These are phyloP conservation scores for Rugosomyces carneus DNA, from an alignment of 1,284 basidiomycete species.

Conservation along the genomic window DNA sequence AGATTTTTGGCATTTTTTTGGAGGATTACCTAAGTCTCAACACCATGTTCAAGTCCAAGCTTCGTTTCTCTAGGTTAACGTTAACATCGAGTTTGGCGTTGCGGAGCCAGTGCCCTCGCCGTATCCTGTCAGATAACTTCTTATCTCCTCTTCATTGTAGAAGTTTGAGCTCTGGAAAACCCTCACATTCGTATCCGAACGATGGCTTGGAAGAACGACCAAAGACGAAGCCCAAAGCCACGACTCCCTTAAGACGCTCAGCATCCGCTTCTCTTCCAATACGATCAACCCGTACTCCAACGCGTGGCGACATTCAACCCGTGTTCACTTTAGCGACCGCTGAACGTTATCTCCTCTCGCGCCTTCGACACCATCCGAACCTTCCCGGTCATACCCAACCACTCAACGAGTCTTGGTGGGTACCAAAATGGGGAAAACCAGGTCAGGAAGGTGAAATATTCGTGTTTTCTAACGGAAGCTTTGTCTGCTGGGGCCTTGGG, in stretches of 20 bases:
- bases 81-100: not conserved
- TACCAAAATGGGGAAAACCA: constrained; percentile 59
- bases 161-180: not conserved
- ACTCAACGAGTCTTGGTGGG: constrained; percentile 73
- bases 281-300: constrained; percentile 73
- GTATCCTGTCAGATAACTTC: not conserved
- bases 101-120: not conserved
- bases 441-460: constrained; percentile 81
- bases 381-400: constrained; percentile 49
- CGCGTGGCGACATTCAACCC: constrained; percentile 65
- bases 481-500: constrained; percentile 85
- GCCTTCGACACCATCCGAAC: constrained; percentile 40
- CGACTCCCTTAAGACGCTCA: constrained; percentile 68
- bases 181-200: not conserved
- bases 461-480: constrained; percentile 79
- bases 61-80: not conserved
- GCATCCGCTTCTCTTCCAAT: constrained; percentile 75
- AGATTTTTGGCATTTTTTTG: too few relatives aligned
- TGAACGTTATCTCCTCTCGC: constrained; percentile 62
- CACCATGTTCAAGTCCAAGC: not conserved
- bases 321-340: constrained; percentile 74
- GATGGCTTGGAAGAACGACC: constrained; percentile 23
- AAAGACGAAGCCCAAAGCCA: constrained; percentile 67
- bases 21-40: not conserved
- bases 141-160: not conserved